Percentiles rank a stretch among this genome's conserved stretches.
These are phyloP conservation scores for Daldinia sp. DNA, from an alignment of 2,329 filamentous ascomycete genomes.

Conservation along the genomic window DNA sequence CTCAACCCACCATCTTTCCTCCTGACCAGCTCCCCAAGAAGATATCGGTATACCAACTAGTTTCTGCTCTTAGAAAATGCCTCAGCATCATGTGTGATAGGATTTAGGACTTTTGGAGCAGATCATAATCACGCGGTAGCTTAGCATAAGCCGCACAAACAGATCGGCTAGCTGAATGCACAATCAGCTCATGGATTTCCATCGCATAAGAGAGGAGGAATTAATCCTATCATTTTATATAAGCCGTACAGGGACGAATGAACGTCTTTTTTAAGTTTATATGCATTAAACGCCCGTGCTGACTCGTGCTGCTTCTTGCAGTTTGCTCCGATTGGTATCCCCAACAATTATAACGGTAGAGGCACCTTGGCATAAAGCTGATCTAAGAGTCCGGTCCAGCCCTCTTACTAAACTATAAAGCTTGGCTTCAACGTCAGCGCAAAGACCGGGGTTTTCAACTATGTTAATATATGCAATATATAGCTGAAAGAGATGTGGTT, in stretches of 20 bases:
- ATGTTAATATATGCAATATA: neutral
- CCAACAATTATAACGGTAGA: neutral
- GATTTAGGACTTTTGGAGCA: constrained; percentile 9
- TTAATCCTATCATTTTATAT: neutral
- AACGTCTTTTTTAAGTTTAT: constrained; percentile 7
- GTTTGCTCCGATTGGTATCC: neutral
- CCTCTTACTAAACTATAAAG: neutral
- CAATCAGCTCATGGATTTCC: constrained; percentile 7
- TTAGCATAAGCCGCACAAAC: neutral
- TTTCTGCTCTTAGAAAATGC: constrained; percentile 23
- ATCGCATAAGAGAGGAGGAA: neutral
- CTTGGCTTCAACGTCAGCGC: neutral
- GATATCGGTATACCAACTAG: neutral
- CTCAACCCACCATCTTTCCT: neutral
- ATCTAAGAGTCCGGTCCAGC: neutral
- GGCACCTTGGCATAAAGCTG: constrained; percentile 3
- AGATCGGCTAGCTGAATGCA: neutral
- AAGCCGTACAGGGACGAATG: neutral
- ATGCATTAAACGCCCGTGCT: neutral
- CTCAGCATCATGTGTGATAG: constrained; percentile 26
- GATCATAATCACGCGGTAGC: neutral
- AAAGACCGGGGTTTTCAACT: neutral
- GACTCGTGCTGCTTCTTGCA: neutral
- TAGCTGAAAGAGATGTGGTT: neutral
- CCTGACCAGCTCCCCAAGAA: neutral